Conservation (phyloP, 768 basidiomycete species). For the Russula emetica region DNA sequence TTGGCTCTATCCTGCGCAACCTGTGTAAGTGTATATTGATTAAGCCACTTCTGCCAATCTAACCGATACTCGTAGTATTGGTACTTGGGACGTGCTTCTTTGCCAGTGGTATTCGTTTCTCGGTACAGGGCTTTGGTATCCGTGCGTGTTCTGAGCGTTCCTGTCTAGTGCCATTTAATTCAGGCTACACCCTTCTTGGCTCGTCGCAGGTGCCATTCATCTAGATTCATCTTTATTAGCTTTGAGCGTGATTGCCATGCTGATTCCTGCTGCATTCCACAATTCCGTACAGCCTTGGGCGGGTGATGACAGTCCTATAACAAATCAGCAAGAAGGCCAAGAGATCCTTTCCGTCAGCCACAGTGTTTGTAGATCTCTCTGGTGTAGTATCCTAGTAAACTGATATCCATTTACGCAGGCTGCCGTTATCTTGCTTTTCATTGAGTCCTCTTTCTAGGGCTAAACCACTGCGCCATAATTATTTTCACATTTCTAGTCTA, state of each 20-base stretch:
- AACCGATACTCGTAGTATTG: conserved; percentile 46
- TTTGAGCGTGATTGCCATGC: conserved; percentile 72
- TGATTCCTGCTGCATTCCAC: conserved; percentile 79
- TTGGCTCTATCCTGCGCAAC: conserved; percentile 48
- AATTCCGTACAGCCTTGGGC: conserved; percentile 42
- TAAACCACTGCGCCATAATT: not conserved
- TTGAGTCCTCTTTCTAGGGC: conserved; percentile 35
- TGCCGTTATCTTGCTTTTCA: conserved; percentile 50
- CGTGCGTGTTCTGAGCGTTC: conserved; percentile 43
- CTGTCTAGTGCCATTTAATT: not conserved
- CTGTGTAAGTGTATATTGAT: conserved; percentile 33
- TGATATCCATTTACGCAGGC: conserved; percentile 34
- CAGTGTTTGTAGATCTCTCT: conserved; percentile 39
- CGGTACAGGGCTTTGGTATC: conserved; percentile 75
- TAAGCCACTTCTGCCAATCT: not conserved
- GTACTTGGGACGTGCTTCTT: conserved; percentile 88
- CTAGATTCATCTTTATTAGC: conserved; percentile 71
- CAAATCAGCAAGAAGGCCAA: conserved; percentile 35
- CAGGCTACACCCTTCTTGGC: not conserved
- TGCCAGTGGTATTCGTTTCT: conserved; percentile 74
- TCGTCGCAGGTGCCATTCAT: conserved; percentile 50
- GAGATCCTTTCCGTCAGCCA: conserved; percentile 49
- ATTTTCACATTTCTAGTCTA: conserved; percentile 41
- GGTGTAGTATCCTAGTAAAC: not conserved
- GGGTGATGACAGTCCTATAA: conserved; percentile 27